phyloP scores from a whole-genome alignment of 2,329 filamentous ascomycete species.

The Curvularia sp. region DNA sequence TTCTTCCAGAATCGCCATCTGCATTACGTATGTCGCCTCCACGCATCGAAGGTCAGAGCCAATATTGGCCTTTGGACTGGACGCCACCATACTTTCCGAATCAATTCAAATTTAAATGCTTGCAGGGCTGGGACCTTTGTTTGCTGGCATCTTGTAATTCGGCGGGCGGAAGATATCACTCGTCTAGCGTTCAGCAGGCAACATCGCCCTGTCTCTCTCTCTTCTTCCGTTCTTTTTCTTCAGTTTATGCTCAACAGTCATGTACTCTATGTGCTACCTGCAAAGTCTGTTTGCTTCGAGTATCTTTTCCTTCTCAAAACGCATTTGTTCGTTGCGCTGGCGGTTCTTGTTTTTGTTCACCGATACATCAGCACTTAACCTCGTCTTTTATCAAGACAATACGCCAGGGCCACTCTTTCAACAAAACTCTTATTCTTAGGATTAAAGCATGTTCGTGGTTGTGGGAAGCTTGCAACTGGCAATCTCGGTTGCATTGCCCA shows the following conservation, averaged over 20 bases:
- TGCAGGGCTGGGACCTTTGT: not conserved
- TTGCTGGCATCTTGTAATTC: not conserved
- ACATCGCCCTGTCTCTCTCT: not conserved
- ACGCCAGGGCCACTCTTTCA: constrained; percentile 33
- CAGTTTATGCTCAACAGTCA: not conserved
- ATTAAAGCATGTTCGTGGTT: not conserved
- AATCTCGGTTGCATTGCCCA: not conserved
- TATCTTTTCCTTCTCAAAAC: not conserved
- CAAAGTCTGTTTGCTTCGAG: not conserved
- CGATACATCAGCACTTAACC: not conserved
- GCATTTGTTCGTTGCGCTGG: not conserved
- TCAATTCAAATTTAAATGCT: not conserved
- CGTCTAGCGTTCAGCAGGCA: no score
- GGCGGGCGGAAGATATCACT: not conserved
- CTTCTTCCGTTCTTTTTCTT: not conserved
- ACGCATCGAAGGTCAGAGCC: not conserved
- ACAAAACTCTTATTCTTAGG: constrained; percentile 1
- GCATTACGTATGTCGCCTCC: not conserved
- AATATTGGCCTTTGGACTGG: not conserved
- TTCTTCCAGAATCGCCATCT: not conserved
- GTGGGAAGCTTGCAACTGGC: not conserved
- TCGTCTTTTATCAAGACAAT: constrained; percentile 13
- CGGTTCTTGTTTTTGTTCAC: not conserved
- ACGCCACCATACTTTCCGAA: not conserved
- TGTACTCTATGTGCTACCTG: not conserved